Base-by-base conservation (phyloP, 2,329 filamentous ascomycete genomes). In the Elsinoe australis region DNA sequence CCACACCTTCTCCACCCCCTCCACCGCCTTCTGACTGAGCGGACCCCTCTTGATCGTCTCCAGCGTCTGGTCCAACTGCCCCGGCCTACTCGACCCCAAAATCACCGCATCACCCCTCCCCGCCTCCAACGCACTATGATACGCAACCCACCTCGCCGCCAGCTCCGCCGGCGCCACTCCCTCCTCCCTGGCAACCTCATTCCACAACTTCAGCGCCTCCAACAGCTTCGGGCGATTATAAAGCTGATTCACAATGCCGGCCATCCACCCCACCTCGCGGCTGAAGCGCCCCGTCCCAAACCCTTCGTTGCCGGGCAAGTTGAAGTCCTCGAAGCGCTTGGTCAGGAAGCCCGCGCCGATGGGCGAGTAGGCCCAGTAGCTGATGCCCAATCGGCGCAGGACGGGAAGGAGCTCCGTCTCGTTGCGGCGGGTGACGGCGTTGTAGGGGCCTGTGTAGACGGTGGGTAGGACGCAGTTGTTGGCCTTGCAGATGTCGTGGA, bases 391-490 rank as follows among this genome's bases (percentile, higher is more conserved):
- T 44, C 66, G 60, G 21, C 71, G 65, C 1, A 75, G 63, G 0
- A 63, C 61, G 1, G 71, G 71, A 19, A 74, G 65, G 3, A 74
- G 56, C 0, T 61, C 52, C 0, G 52, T 54, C 48, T 75, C 72
- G 1, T 55, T 50, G 17, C 58, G 57, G 3, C 72, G 64, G 2
- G 61, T 58, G 32, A 70, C 54, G 5, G 67, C 57, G 29, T 59
- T 63, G 54, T 70, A 70, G 39, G 64, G 64, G 1, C 66, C 70
- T 54, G 74, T 70, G 51, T 71, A 75, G 5, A 72, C 67, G 0
- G 61, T 59, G 0, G 71, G 72, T 3, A 65, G 53, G 8, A 70
- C 60, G 34, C 64, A 71, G 31, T 62, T 62, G 3, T 68, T 62
- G 9, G 56, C 55, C 29, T 64, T 60, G 53, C 59, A 60, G 35